Conservation (phyloP, 129 eudicot species). For the Mikania micrantha region DNA sequence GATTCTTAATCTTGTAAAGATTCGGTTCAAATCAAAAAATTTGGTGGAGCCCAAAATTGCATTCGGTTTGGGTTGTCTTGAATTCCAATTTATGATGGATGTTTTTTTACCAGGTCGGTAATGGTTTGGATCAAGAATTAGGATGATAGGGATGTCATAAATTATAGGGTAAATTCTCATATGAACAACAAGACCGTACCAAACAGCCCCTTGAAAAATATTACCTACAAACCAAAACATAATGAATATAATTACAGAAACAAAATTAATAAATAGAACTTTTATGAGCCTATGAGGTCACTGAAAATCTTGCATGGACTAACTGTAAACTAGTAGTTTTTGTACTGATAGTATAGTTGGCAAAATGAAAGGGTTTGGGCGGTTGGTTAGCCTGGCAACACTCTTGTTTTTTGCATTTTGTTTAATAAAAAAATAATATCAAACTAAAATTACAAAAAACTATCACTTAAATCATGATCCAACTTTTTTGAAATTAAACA, state of each 20-base stretch:
- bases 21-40: too few relatives aligned
- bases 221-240: slow-evolving; percentile 38
- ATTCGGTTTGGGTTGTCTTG: too few relatives aligned
- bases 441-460: not conserved
- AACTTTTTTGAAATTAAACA: not conserved
- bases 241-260: not conserved
- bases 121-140: too few relatives aligned
- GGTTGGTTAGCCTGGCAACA: not conserved
- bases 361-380: not conserved
- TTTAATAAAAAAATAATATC: not conserved
- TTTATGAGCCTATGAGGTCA: not conserved
- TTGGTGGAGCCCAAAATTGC: too few relatives aligned
- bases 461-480: not conserved
- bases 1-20: too few relatives aligned
- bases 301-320: not conserved
- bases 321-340: not conserved
- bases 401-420: not conserved
- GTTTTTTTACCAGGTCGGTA: too few relatives aligned
- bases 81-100: too few relatives aligned
- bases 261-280: not conserved
- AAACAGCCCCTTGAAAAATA: too few relatives aligned
- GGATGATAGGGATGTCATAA: too few relatives aligned
- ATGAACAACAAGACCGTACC: too few relatives aligned
- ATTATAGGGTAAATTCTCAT: too few relatives aligned
- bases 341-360: not conserved